These are phyloP conservation scores for Nemania sp. DNA, from an alignment of 2,329 filamentous ascomycete species.

Conservation along the genomic window DNA sequence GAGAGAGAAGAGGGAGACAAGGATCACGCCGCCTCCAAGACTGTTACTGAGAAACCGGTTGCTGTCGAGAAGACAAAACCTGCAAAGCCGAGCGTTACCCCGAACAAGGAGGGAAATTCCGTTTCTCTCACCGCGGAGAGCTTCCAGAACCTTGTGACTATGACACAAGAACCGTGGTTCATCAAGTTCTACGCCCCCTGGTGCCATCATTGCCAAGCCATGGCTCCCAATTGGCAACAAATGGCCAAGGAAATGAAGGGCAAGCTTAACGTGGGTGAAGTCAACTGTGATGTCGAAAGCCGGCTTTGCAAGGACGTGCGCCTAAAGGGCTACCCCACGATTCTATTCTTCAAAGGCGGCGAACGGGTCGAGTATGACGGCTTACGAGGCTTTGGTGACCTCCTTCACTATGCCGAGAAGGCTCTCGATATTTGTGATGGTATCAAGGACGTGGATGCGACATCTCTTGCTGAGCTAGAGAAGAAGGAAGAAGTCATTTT, in stretches of 20 bases:
- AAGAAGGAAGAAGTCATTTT: constrained; percentile 95
- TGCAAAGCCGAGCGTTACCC: constrained; percentile 57
- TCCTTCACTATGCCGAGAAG: constrained; percentile 84
- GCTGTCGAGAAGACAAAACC: constrained; percentile 43
- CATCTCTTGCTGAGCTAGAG: constrained; percentile 78
- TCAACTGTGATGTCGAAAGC: constrained; percentile 87
- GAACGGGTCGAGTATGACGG: constrained; percentile 93
- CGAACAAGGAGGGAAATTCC: constrained; percentile 77
- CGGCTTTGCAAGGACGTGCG: constrained; percentile 90
- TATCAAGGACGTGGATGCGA: constrained; percentile 78
- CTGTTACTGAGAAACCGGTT: constrained; percentile 21
- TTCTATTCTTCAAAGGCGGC: constrained; percentile 88
- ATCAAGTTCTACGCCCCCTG: constrained; percentile 98
- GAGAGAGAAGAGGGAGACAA: too few relatives aligned
- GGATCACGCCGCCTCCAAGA: constrained; percentile 14
- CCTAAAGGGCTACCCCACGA: constrained; percentile 80
- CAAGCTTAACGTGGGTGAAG: constrained; percentile 88
- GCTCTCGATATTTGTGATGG: constrained; percentile 77
- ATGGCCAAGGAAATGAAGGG: constrained; percentile 91
- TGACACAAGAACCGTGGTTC: constrained; percentile 91
- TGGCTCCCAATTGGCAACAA: constrained; percentile 87
- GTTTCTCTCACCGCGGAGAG: constrained; percentile 77
- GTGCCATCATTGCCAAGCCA: constrained; percentile 93
- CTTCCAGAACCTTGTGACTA: constrained; percentile 84
- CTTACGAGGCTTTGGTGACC: constrained; percentile 86